phyloP scores from a whole-genome alignment of 768 basidiomycete genomes.

The Albatrellus ellisii region DNA sequence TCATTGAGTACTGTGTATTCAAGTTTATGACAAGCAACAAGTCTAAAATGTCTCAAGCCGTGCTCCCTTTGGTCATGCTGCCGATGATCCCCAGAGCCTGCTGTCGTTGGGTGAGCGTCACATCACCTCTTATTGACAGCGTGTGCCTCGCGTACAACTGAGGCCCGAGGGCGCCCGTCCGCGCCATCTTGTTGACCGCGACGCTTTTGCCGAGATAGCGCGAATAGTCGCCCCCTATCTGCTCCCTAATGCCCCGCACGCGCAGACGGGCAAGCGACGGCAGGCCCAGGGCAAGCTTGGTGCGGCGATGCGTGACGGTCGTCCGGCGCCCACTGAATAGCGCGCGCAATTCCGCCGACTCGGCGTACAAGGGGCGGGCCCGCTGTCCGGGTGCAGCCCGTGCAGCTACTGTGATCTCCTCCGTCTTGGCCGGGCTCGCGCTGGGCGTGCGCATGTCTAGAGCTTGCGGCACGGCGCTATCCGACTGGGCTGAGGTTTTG shows the following conservation, averaged over 20 bases:
- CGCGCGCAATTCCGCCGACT: conserved; percentile 8
- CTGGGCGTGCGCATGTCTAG: too few relatives aligned
- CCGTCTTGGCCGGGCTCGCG: too few relatives aligned
- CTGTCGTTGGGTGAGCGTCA: conserved; percentile 25
- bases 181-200: conserved; percentile 16
- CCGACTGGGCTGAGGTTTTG: too few relatives aligned
- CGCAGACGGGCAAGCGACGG: conserved; percentile 11
- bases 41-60: too few relatives aligned
- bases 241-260: conserved; percentile 22
- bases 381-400: too few relatives aligned
- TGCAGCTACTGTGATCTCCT: too few relatives aligned
- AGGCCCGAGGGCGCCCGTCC: conserved; percentile 26
- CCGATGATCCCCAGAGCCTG: conserved; percentile 28
- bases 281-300: background rate
- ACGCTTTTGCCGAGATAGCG: conserved; percentile 25
- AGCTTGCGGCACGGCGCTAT: too few relatives aligned
- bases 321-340: conserved; percentile 5
- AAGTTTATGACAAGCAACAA: background rate
- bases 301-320: background rate
- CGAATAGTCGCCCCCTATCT: conserved; percentile 36
- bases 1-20: too few relatives aligned
- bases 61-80: conserved; percentile 1
- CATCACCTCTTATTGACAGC: conserved; percentile 30
- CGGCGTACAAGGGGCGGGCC: too few relatives aligned
- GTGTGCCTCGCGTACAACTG: conserved; percentile 29